Conservation (phyloP, 2,329 filamentous ascomycete genomes). For the Colletotrichum coccodes region DNA sequence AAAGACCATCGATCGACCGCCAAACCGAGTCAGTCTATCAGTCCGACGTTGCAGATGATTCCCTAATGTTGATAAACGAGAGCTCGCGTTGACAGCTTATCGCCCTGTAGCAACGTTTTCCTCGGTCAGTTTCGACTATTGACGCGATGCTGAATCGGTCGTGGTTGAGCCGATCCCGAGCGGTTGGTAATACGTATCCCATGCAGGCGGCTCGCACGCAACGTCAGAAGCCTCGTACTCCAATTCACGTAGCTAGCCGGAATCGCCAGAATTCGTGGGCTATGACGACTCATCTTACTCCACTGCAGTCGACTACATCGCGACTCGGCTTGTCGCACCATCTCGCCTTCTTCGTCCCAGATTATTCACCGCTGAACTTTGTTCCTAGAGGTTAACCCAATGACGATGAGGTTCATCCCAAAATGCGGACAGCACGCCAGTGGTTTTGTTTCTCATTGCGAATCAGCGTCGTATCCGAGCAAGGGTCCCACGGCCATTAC, state of each 20-base stretch:
- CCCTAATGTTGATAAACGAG: background rate
- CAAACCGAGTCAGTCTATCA: constrained; percentile 10
- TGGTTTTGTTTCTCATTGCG: background rate
- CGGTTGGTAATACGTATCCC: background rate
- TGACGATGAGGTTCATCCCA: background rate
- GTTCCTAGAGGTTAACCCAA: background rate
- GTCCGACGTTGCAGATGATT: background rate
- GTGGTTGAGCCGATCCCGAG: background rate
- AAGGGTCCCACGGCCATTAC: background rate
- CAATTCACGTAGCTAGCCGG: background rate
- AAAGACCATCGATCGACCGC: background rate
- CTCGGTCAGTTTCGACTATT: background rate
- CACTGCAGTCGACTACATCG: background rate
- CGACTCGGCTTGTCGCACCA: constrained; percentile 6
- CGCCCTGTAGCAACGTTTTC: background rate
- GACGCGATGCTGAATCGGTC: constrained; percentile 1
- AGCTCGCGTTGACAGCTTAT: background rate
- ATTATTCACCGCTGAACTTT: background rate
- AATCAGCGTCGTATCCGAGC: background rate
- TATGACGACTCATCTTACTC: background rate
- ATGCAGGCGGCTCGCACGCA: background rate
- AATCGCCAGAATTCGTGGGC: background rate
- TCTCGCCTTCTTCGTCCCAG: background rate
- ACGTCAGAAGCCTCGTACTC: background rate
- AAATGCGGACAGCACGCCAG: background rate